phyloP scores from a whole-genome alignment of 352 stramenopile genomes.

The Phytophthora litchii region DNA sequence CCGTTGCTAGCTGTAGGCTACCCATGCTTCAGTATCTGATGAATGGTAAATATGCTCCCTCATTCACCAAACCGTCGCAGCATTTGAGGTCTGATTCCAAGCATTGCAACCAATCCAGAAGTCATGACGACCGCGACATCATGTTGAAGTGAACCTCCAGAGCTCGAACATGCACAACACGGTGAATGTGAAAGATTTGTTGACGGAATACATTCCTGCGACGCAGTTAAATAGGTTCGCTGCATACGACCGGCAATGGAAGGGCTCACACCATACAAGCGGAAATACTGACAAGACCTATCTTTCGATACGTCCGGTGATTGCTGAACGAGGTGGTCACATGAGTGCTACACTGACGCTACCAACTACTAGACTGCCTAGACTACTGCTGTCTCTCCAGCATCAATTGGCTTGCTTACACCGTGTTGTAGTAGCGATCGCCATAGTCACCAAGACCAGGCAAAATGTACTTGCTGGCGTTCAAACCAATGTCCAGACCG shows the following conservation, averaged over 20 bases:
- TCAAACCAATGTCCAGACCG: slow-evolving; percentile 86
- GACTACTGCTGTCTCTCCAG: slow-evolving; percentile 11
- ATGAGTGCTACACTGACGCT: slow-evolving; percentile 1
- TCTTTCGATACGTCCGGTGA: slow-evolving; percentile 1
- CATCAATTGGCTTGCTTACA: slow-evolving; percentile 17
- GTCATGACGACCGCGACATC: too few species aligned
- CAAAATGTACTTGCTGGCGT: slow-evolving; percentile 96
- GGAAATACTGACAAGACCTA: slow-evolving; percentile 19
- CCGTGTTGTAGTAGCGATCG: slow-evolving; percentile 92
- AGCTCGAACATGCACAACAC: slow-evolving; percentile 4
- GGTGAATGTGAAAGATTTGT: slow-evolving; percentile 10
- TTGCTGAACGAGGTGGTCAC: slow-evolving; percentile 1
- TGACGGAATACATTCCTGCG: slow-evolving; percentile 7
- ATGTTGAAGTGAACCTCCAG: too few species aligned
- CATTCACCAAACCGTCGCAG: too few species aligned
- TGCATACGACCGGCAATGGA: background rate
- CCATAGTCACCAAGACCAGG: slow-evolving; percentile 96
- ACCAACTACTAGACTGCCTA: slow-evolving; percentile 15
- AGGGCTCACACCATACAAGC: slow-evolving; percentile 20
- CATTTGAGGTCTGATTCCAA: too few species aligned
- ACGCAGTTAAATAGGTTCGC: slow-evolving; percentile 11
- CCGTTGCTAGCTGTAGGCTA: slow-evolving; percentile 35
- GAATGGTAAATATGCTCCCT: too few species aligned
- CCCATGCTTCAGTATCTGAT: slow-evolving; percentile 40
- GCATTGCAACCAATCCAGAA: too few species aligned